phyloP scores from a whole-genome alignment of 176 grass and related monocot species.

The Saccharum officinarum region DNA sequence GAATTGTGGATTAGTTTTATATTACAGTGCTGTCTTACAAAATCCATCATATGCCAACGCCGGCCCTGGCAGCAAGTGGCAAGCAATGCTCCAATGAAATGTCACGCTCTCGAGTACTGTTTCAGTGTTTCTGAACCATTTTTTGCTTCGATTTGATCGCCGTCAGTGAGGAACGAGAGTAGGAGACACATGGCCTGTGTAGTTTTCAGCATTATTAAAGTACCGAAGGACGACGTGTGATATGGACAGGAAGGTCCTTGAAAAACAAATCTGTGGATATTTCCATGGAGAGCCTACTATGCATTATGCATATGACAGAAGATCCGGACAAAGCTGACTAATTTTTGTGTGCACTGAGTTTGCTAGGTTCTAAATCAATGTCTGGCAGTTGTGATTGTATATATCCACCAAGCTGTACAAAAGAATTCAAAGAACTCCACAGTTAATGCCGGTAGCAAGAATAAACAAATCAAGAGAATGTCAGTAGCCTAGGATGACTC shows the following conservation, averaged over 20 bases:
- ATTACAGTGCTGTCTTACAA: not conserved
- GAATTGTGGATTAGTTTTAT: not conserved
- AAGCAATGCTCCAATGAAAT: conserved; percentile 3
- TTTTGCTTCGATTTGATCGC: conserved; percentile 41
- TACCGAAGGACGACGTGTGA: not conserved
- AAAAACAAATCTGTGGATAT: not conserved
- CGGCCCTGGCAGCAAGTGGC: not conserved
- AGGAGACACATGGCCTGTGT: not conserved
- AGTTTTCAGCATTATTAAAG: conserved; percentile 3
- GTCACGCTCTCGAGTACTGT: not conserved
- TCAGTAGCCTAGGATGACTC: conserved; percentile 4
- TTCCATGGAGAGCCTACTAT: conserved; percentile 21
- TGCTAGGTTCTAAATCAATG: not conserved
- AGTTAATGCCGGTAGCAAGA: conserved; percentile 18
- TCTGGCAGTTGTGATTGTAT: conserved; percentile 4
- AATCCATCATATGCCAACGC: conserved; percentile 17
- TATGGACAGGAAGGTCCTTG: not conserved
- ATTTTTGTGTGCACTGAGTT: conserved; percentile 1
- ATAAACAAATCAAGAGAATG: not conserved
- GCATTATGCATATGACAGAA: not conserved
- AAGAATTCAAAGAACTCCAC: not conserved
- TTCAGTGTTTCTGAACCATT: conserved; percentile 16
- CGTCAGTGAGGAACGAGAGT: not conserved
- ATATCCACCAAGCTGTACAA: conserved; percentile 16
- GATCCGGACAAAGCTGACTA: not conserved